Evolutionary conservation across 345 rosid genomes (phyloP), one percentile per base, ranked within the genome.

Genomic region (Camelina hispida): DNA sequence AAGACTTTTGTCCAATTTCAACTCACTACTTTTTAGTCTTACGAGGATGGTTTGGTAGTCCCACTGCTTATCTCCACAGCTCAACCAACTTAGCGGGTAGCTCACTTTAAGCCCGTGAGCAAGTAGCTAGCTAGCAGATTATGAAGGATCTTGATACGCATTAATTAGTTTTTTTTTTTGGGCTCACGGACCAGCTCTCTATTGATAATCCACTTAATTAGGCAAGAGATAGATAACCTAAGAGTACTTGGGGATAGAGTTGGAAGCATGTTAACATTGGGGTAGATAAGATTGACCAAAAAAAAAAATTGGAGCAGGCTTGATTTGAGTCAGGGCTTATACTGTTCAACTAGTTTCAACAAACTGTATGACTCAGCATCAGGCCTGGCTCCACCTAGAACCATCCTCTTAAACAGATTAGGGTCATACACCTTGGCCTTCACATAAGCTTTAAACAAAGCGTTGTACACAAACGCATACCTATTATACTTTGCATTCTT

Each of bases 341-440:
- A 84, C 58, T 84, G 93, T 69, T 92, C 97, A 15, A 77, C 68
- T 17, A 90, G 91, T 82, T 92, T 92, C 73, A 95, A 76, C 72
- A 95, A 79, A 85, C 97, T 87, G 46, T 88, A 95, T 2, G 93
- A 86, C 77, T 95, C 99, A 62, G 96, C 87, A 81, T 95, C 97
- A 58, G 99, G 99, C 78, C 89, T 85, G 7, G 96, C 84, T 23
- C 99, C 93, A 71, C 91, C 97, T 7, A 92, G 79, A 72, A 95
- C 90, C 97, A 92, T 92, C 83, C 99, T 92, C 71, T 84, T 86
- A 80, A 95, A 83, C 28, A 94, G 84, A 81, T 87, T 80, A 37
- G 96, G 87, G 69, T 87, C 85, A 80, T 84, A 85, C 42, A 76
- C 78, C 75, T 83, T 88, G 16, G 85, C 97, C 75, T 86, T 95